phyloP scores from a whole-genome alignment of 306 rosid genomes.

The Glycine soja region DNA sequence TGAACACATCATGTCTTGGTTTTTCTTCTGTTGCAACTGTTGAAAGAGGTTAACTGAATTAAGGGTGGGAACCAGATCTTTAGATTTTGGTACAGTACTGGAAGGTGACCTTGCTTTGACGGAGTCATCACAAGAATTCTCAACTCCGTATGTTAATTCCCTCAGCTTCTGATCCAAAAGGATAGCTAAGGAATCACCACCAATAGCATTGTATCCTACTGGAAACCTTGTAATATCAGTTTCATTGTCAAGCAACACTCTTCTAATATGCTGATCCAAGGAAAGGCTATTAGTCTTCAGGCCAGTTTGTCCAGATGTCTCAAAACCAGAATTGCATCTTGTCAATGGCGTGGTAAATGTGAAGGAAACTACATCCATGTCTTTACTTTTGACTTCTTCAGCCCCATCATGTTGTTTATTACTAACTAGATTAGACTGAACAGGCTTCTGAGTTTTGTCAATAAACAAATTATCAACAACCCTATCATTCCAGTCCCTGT shows the following conservation, averaged over 20 bases:
- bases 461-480: constrained; percentile 50
- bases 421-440: constrained; percentile 46
- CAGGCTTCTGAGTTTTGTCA: constrained; percentile 59
- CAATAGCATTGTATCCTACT: constrained; percentile 62
- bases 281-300: constrained; percentile 19
- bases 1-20: constrained; percentile 41
- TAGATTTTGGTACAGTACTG: constrained; percentile 48
- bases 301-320: constrained; percentile 50
- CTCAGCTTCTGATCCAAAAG: constrained; percentile 82
- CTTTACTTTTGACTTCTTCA: constrained; percentile 64
- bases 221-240: constrained; percentile 61
- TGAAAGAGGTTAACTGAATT: constrained; percentile 48
- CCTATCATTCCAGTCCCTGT: constrained; percentile 61
- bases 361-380: constrained; percentile 82
- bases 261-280: constrained; percentile 54
- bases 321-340: constrained; percentile 55
- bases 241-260: constrained; percentile 55
- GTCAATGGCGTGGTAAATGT: constrained; percentile 81
- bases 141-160: constrained; percentile 64
- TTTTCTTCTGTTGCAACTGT: constrained; percentile 50
- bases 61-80: constrained; percentile 45
- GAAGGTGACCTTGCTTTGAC: constrained; percentile 51
- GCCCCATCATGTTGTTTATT: constrained; percentile 51
- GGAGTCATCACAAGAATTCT: constrained; percentile 53
- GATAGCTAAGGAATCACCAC: constrained; percentile 73